Evolutionary conservation across 108 stramenopile species (phyloP).

Genomic region (Phaeodactylum tricornutum): DNA sequence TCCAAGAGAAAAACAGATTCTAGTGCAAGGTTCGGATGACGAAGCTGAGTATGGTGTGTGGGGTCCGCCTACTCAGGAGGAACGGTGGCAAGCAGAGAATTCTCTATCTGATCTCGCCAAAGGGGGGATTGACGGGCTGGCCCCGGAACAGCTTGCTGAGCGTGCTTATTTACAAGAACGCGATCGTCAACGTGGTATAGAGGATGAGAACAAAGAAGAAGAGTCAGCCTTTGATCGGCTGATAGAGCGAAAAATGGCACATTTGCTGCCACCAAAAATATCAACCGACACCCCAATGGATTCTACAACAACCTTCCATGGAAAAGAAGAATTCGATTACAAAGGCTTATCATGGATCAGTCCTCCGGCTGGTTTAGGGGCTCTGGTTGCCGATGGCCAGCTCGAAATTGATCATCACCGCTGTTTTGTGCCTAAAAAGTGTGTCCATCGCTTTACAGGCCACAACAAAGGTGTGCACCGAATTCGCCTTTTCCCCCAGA

Average conservation of each 20-base stretch:
- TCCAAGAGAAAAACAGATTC: conserved; percentile 18
- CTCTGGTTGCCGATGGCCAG: conserved; percentile 28
- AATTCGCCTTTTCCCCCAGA: conserved; percentile 92
- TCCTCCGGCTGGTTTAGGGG: conserved; percentile 70
- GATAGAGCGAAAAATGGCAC: conserved; percentile 90
- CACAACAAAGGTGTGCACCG: conserved; percentile 94
- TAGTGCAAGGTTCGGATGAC: conserved; percentile 66
- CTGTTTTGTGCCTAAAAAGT: conserved; percentile 93
- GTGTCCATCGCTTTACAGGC: conserved; percentile 82
- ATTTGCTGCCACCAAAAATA: conserved; percentile 87
- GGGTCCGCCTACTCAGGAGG: conserved; percentile 66
- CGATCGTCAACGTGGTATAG: conserved; percentile 44
- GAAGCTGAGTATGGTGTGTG: conserved; percentile 73
- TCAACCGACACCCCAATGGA: conserved; percentile 51
- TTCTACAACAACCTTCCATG: conserved; percentile 83
- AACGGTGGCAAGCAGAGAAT: conserved; percentile 42
- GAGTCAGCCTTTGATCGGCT: conserved; percentile 54
- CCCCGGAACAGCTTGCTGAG: conserved; percentile 59
- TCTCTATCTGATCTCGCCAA: conserved; percentile 37
- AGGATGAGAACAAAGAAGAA: conserved; percentile 41
- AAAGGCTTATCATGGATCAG: conserved; percentile 90
- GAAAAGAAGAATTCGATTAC: conserved; percentile 79
- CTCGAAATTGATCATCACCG: conserved; percentile 88
- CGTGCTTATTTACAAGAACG: conserved; percentile 60
- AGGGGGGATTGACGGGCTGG: conserved; percentile 42